A percentile compares a stretch with the other conserved stretches of the same genome.
Evolutionary conservation across 441 rosid genomes (phyloP).

Genomic region (Capsella rubella): DNA sequence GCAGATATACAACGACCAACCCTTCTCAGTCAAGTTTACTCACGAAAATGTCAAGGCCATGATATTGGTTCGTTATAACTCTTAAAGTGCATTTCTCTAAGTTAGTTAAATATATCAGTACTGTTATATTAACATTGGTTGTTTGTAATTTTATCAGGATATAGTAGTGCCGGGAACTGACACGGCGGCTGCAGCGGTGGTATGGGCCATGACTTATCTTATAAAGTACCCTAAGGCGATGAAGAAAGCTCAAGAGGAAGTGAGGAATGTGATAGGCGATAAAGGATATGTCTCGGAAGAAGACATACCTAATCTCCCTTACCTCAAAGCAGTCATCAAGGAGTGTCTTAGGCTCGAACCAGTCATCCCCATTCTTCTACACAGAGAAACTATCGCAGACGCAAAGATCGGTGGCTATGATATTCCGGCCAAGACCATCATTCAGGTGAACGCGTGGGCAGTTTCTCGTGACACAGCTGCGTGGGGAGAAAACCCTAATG

Average conservation of each 20-base stretch:
- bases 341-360: slow-evolving; percentile 52
- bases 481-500: slow-evolving; percentile 52
- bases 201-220: slow-evolving; percentile 54
- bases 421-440: slow-evolving; percentile 49
- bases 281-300: slow-evolving; percentile 53
- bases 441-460: slow-evolving; percentile 52
- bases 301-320: slow-evolving; percentile 48
- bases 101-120: neutral
- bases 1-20: slow-evolving; percentile 46
- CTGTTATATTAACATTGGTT: neutral
- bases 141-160: slow-evolving; percentile 43
- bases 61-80: slow-evolving; percentile 41
- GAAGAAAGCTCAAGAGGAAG: slow-evolving; percentile 50
- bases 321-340: slow-evolving; percentile 51
- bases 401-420: slow-evolving; percentile 48
- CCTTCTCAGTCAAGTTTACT: slow-evolving; percentile 46
- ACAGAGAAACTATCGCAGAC: slow-evolving; percentile 44
- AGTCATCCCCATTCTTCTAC: slow-evolving; percentile 46
- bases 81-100: slow-evolving; percentile 1
- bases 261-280: slow-evolving; percentile 43
- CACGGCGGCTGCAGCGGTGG: slow-evolving; percentile 47
- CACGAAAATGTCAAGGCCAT: slow-evolving; percentile 47
- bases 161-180: slow-evolving; percentile 53
- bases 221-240: slow-evolving; percentile 49
- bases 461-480: slow-evolving; percentile 53